Base-by-base conservation (phyloP, 108 stramenopile genomes). In the Cyclotella sp. region DNA sequence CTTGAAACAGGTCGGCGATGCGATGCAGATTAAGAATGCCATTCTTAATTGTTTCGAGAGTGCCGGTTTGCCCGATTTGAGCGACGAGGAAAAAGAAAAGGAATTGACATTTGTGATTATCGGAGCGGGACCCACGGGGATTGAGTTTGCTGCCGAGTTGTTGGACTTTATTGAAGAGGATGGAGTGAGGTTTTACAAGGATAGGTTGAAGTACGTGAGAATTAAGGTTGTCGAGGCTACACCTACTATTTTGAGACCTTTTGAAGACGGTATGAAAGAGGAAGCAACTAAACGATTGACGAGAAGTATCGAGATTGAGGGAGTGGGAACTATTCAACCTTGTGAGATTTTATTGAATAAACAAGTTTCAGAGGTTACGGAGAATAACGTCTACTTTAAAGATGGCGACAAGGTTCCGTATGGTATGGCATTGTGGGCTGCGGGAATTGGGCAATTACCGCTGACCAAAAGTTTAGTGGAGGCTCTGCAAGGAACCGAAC, bases 221-320 rank as follows among this genome's bases (percentile, higher is more conserved):
- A 95, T 98, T 68, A 97, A 94, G 81, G 78, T 98, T 22, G 92
- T 98, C 60, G 98, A 98, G 74, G 98, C 98, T n/a, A 79, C 93
- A 0, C 70, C 90, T 15, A 81, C 84, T 26, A 85, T 98, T 34
- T 77, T 98, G 43, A 89, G 90, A 26, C 95, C 95, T 3, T 98
- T 98, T 70, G 95, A 96, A 78, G 90, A 91, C 55, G 78, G 84
- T 12, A 85, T 98, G 72, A 95, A 96, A 73, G 83, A 91, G 47
- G 95, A 93, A 75, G 97, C 97, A 13, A 86, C 97, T 46, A 34
- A 53, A 22, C 82, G 83, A 70, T 81, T 98, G 70, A 91, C 91
- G 0, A 74, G 89, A 26, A 61, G 43, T 10, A 77, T 88, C 40
- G 66, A 81, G 29, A 75, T 91, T 53, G 74, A 73, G 28, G 91